phyloP scores from a whole-genome alignment of 257 asterid species.

The Echites panduratus region DNA sequence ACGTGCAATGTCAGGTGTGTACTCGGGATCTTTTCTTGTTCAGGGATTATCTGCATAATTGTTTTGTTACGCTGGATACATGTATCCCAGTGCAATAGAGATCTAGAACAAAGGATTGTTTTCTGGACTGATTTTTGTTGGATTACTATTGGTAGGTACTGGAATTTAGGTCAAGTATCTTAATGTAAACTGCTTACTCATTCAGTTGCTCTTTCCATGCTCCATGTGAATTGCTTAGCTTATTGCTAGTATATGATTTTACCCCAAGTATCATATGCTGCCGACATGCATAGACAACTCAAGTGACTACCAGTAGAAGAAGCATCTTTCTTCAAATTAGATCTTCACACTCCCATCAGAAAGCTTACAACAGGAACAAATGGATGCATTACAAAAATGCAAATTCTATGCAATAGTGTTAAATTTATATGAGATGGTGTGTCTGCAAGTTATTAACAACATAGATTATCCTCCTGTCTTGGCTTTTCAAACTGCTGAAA shows the following conservation, averaged over 20 bases:
- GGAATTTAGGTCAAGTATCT: background rate
- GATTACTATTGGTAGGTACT: background rate
- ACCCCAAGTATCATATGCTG: too few species aligned
- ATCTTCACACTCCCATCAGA: background rate
- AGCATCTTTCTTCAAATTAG: background rate
- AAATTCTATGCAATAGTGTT: background rate
- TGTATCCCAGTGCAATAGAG: background rate
- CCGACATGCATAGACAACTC: too few species aligned
- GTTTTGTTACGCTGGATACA: background rate
- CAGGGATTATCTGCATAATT: background rate
- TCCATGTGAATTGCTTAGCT: too few species aligned
- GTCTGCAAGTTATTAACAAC: background rate
- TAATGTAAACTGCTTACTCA: background rate
- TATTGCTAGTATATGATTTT: too few species aligned
- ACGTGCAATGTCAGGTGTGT: constrained; percentile 94
- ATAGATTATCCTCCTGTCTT: background rate
- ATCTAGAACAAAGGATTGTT: background rate
- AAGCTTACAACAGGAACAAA: background rate
- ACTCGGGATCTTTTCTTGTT: background rate
- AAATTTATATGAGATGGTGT: background rate
- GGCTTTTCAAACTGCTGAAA: background rate
- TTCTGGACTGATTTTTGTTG: background rate
- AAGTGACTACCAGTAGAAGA: background rate
- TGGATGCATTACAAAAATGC: background rate
- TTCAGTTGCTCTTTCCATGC: too few species aligned